These are phyloP conservation scores for Arthrobotrys iridis DNA, from an alignment of 2,329 filamentous ascomycete species.

Conservation along the genomic window DNA sequence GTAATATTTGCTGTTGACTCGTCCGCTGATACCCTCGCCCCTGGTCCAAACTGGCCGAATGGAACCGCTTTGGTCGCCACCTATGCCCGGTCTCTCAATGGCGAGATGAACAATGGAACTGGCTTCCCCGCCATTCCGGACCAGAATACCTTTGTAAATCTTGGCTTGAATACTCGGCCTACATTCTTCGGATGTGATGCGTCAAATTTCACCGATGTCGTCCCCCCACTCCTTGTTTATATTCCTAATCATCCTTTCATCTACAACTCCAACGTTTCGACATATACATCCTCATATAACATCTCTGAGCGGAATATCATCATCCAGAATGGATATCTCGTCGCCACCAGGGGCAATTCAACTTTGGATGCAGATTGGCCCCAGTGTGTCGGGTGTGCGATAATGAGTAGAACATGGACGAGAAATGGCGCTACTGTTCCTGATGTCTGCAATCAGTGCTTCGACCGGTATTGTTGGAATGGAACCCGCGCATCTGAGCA, in stretches of 20 bases:
- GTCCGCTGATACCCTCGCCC: constrained; percentile 72
- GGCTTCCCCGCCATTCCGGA: constrained; percentile 78
- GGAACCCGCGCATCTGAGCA: constrained; percentile 69
- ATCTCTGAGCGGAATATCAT: constrained; percentile 76
- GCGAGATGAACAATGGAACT: constrained; percentile 72
- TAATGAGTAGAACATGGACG: constrained; percentile 78
- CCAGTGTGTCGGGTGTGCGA: constrained; percentile 85
- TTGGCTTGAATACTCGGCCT: constrained; percentile 76
- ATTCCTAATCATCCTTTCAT: constrained; percentile 86
- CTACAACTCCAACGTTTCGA: constrained; percentile 79
- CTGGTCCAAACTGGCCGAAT: constrained; percentile 74
- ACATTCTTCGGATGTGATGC: constrained; percentile 83
- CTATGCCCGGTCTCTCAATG: constrained; percentile 70
- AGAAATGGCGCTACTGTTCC: constrained; percentile 74
- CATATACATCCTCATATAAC: constrained; percentile 75
- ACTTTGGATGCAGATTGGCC: constrained; percentile 80
- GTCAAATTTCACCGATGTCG: constrained; percentile 69
- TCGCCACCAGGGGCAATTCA: constrained; percentile 82
- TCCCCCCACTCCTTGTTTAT: constrained; percentile 81
- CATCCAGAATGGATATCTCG: constrained; percentile 85
- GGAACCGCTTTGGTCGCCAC: constrained; percentile 78
- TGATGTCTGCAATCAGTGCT: constrained; percentile 78
- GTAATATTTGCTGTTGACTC: constrained; percentile 84
- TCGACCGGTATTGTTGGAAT: constrained; percentile 89
- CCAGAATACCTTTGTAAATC: constrained; percentile 79